Evolutionary conservation across 2,329 filamentous ascomycete genomes (phyloP), one percentile per base, ranked within the genome.

Genomic region (Nakataea oryzae): DNA sequence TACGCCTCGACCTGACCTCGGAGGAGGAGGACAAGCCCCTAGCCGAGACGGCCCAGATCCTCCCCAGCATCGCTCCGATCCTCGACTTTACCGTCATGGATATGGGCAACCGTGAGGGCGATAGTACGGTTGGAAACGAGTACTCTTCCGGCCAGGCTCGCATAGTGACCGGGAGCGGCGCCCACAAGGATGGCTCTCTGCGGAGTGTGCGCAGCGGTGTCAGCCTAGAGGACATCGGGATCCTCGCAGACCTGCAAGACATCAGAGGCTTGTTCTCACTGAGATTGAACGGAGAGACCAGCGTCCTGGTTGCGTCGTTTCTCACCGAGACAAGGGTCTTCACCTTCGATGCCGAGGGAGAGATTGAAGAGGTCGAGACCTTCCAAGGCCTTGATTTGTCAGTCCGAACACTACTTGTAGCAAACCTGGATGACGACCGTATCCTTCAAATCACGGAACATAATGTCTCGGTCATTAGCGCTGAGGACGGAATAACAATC

Each of bases 31-130:
- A 50, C 3, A 50, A n/a, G 41, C 41, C 41, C 9, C 41, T 80
- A 0, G 78, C 93, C 63, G 79, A 87, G 58, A 74, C 93, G 5
- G 73, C 95, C 12, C 91, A 96, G 70, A 88, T 85, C 0, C 80
- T 96, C 62, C 78, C 84, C 3, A 99, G 96, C 70, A 91, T 97
- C 68, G 92, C 90, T 0, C 95, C 95, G 0, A 79, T 99, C 55
- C 76, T 97, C 54, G 95, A 99, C 71, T 97, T 99, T 68, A 88
- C 90, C 1, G 86, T 99, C 21, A 96, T 97, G 91, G 95, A 97
- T 70, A 89, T 97, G 81, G 93, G 93, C 0, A 93, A 91, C 67
- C 82, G 91, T 62, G 87, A 90, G 64, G 54, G n/a, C 34, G 89
- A 95, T 65, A 85, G 81, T 11, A 87, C 91, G 63, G 74, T 79